These are phyloP conservation scores for Phlebiopsis gigantea DNA, from an alignment of 768 basidiomycete genomes.

Conservation along the genomic window DNA sequence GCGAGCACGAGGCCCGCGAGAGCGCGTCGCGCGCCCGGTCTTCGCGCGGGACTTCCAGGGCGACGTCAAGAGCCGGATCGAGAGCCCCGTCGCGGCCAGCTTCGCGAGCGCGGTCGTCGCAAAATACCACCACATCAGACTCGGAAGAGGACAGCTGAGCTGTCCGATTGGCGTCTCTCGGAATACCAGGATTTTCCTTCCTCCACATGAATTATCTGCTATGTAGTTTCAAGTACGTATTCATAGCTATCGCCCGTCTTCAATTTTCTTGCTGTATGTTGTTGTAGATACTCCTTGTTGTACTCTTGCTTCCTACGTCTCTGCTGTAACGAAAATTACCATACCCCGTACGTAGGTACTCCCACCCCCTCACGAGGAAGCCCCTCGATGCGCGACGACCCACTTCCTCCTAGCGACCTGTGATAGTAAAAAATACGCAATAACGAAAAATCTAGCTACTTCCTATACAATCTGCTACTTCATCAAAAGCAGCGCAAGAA, in stretches of 20 bases:
- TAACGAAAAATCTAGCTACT: too few relatives aligned
- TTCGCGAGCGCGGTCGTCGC: background rate
- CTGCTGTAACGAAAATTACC: too few relatives aligned
- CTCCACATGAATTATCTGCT: conserved; percentile 4
- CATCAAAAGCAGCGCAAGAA: background rate
- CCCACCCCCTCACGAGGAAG: too few relatives aligned
- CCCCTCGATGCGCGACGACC: too few relatives aligned
- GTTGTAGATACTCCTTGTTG: background rate
- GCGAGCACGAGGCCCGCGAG: conserved; percentile 39
- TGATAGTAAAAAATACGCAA: too few relatives aligned
- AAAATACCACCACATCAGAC: conserved; percentile 4
- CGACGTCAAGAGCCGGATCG: conserved; percentile 15
- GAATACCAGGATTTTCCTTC: background rate
- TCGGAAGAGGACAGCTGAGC: background rate
- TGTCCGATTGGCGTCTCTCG: background rate
- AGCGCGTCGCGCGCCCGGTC: conserved; percentile 12
- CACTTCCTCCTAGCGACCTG: too few relatives aligned
- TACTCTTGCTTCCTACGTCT: background rate
- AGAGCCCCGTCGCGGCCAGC: conserved; percentile 2
- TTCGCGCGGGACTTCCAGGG: conserved; percentile 18
- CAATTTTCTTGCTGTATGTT: background rate
- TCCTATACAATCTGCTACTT: too few relatives aligned
- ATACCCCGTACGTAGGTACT: too few relatives aligned
- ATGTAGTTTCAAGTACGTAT: background rate
- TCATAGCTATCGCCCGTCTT: background rate